Evolutionary conservation across 805 yeast species (phyloP), one percentile per base, ranked within the genome.

Genomic region (Candida silvatica): DNA sequence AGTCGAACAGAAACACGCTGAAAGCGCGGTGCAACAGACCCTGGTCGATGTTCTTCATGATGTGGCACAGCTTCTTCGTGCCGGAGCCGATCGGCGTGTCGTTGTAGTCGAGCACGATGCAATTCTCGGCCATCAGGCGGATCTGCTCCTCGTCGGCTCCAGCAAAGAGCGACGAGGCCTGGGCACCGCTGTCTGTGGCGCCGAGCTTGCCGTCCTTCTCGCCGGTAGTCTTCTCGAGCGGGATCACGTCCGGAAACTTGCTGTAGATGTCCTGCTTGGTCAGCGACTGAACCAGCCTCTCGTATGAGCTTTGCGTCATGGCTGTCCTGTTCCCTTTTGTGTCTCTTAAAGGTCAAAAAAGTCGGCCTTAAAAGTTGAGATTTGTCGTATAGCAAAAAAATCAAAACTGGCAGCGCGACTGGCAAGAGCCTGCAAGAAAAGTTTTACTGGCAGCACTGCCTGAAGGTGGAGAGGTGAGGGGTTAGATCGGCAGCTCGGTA

Each of bases 131-230:
- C 98, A 92, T 92, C 41, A 92, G 67, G 52, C 77, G 74, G 58
- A 92, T 86, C 61, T 92, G 98, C 57, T 90, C 97, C 53, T 79
- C 81, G 58, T 92, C 95, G 46, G 88, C 92, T 5, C 96, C 97
- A 4, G 65, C 67, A 44, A 88, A 83, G n/a, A 84, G 61, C 7
- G 58, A 66, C 14, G 62, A 64, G 24, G 53, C 51, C 5, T 47
- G 54, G 27, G 45, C 52, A n/a, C n/a, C n/a, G n/a, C n/a, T n/a
- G 15, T 46, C 61, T 45, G 34, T 15, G 18, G 17, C 34, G 6
- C 31, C 20, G 7, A 28, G 17, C 11, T 15, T 28, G n/a, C 31
- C 31, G 17, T n/a, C 31, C 4, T 73, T 65, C 18, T 77, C 67
- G 27, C 85, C 86, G 6, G 80, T 68, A 27, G 81, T 73, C 23